Percentiles rank a stretch among this genome's conserved stretches.
phyloP scores from a whole-genome alignment of 2,329 filamentous ascomycete species.

The Xenosphaeropsis pyriputrescens region DNA sequence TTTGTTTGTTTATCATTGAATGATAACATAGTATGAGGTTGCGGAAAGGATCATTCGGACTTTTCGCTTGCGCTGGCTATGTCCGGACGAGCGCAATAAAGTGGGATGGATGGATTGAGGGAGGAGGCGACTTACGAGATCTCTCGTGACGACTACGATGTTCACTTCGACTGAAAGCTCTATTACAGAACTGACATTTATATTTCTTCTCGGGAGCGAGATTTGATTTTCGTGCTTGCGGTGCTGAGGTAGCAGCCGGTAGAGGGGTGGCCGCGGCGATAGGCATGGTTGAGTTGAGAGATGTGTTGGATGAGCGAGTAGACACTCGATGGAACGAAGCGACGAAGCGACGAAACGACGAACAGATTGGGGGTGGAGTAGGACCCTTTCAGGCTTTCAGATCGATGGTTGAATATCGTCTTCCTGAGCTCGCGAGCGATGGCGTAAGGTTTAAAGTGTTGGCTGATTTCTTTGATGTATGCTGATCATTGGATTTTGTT shows the following conservation, averaged over 20 bases:
- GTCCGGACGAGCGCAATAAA: no score
- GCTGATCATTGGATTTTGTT: slow-evolving; percentile 36
- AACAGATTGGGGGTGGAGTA: no score
- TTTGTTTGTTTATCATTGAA: no score
- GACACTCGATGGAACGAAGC: slow-evolving; percentile 1
- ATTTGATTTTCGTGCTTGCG: slow-evolving; percentile 61
- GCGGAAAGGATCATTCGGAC: no score
- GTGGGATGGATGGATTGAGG: background rate
- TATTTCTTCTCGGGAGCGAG: slow-evolving; percentile 91
- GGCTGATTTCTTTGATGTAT: slow-evolving; percentile 31
- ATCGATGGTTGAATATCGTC: slow-evolving; percentile 21
- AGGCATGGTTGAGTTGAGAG: slow-evolving; percentile 43
- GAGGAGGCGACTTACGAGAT: slow-evolving; percentile 64
- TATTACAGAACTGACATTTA: slow-evolving; percentile 97
- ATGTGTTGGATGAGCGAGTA: no score
- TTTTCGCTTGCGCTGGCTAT: no score
- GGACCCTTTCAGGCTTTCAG: slow-evolving; percentile 11
- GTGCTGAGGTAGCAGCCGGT: slow-evolving; percentile 48
- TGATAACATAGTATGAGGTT: no score
- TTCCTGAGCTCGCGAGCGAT: slow-evolving; percentile 16
- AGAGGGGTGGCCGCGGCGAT: slow-evolving; percentile 54
- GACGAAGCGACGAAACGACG: no score
- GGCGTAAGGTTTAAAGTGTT: slow-evolving; percentile 58
- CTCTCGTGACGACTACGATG: slow-evolving; percentile 94
- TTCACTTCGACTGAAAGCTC: slow-evolving; percentile 94